Conservation (phyloP, 768 basidiomycete species). For the Gymnopilus dilepis region DNA sequence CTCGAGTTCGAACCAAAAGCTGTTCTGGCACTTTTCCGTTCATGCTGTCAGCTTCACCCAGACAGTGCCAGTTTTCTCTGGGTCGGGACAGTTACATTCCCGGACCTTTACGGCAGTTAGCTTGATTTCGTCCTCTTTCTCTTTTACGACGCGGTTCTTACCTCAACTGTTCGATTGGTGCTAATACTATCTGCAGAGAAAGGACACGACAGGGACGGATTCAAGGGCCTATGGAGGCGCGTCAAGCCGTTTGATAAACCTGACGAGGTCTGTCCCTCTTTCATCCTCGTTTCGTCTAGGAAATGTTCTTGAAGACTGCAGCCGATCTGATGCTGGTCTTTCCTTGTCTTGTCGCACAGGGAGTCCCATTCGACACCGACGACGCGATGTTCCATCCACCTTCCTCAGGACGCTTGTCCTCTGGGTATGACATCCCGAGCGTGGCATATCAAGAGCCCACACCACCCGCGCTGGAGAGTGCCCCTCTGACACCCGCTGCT, state of each 20-base stretch:
- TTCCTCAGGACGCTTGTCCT: constrained; percentile 44
- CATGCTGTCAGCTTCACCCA: too few relatives aligned
- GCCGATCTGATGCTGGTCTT: too few relatives aligned
- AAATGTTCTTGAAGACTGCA: too few relatives aligned
- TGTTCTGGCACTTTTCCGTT: too few relatives aligned
- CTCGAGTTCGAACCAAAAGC: too few relatives aligned
- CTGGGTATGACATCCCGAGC: constrained; percentile 41
- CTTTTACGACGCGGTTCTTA: neutral
- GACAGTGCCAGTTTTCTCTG: too few relatives aligned
- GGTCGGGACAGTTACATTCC: too few relatives aligned
- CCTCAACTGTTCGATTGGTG: too few relatives aligned
- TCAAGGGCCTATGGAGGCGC: constrained; percentile 78
- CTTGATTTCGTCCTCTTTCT: neutral
- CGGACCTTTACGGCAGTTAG: too few relatives aligned
- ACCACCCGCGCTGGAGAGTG: constrained; percentile 32
- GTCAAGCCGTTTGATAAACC: constrained; percentile 83
- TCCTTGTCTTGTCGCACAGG: constrained; percentile 40
- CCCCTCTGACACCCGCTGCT: constrained; percentile 31
- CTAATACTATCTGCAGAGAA: constrained; percentile 26
- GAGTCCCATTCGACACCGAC: constrained; percentile 77
- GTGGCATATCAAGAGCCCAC: constrained; percentile 44
- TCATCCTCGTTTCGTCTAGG: neutral
- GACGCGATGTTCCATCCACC: constrained; percentile 84
- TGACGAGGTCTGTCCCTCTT: constrained; percentile 53
- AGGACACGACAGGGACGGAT: constrained; percentile 47